These are phyloP conservation scores for Exserohilum rostratum DNA, from an alignment of 2,329 filamentous ascomycete species.

Conservation along the genomic window DNA sequence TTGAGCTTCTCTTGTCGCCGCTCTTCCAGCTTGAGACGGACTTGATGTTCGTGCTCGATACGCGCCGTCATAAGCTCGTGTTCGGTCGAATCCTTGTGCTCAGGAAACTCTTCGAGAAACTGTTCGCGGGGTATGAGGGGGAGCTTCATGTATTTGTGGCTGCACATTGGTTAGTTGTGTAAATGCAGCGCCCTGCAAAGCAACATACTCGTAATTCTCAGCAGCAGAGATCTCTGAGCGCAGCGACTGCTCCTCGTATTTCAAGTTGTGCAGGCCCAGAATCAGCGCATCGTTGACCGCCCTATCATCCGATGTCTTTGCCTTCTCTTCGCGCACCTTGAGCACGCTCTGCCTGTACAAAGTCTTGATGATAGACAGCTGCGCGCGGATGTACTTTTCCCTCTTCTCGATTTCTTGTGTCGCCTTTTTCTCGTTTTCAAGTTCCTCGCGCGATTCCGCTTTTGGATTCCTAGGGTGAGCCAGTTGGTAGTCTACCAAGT, in stretches of 20 bases:
- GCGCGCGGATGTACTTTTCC: constrained; percentile 79
- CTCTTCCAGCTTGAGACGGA: constrained; percentile 84
- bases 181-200: neutral
- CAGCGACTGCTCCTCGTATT: constrained; percentile 93
- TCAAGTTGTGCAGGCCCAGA: constrained; percentile 91
- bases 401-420: constrained; percentile 34
- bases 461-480: constrained; percentile 33
- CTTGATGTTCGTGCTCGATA: constrained; percentile 87
- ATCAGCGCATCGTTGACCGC: constrained; percentile 92
- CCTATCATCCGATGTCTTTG: constrained; percentile 81
- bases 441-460: constrained; percentile 25
- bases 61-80: constrained; percentile 86
- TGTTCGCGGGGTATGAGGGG: constrained; percentile 84
- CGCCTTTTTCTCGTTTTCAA: constrained; percentile 33
- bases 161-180: constrained; percentile 45
- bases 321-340: constrained; percentile 82
- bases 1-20: constrained; percentile 69
- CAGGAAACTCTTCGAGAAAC: constrained; percentile 77
- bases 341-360: constrained; percentile 83
- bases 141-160: constrained; percentile 85
- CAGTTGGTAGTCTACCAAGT: constrained; percentile 41
- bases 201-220: constrained; percentile 83
- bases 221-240: constrained; percentile 89
- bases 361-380: constrained; percentile 64
- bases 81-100: constrained; percentile 73